phyloP scores from a whole-genome alignment of 1,139 yeast genomes.

The Diutina neorugosa region DNA sequence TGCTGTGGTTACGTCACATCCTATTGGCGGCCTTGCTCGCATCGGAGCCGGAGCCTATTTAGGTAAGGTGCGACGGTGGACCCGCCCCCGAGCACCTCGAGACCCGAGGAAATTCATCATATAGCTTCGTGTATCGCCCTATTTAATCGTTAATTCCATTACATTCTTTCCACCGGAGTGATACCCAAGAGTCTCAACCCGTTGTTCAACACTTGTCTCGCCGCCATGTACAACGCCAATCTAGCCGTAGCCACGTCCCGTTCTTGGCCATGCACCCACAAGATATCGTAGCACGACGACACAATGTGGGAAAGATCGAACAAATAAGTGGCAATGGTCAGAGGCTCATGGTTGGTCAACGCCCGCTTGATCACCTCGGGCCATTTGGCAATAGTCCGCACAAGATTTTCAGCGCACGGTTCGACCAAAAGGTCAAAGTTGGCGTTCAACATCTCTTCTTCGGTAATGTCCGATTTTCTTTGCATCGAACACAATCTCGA shows the following conservation, averaged over 20 bases:
- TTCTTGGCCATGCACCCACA: constrained; percentile 97
- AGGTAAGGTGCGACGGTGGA: neutral
- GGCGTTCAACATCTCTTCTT: constrained; percentile 40
- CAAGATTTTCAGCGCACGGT: constrained; percentile 59
- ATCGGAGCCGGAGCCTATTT: neutral
- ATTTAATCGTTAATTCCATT: constrained; percentile 8
- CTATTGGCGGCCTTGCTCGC: neutral
- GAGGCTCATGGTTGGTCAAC: constrained; percentile 78
- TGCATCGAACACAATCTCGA: constrained; percentile 93
- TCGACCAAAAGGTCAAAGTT: constrained; percentile 64
- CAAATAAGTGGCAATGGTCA: constrained; percentile 87
- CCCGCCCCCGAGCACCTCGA: neutral
- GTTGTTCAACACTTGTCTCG: constrained; percentile 79
- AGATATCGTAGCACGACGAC: constrained; percentile 85
- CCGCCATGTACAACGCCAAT: constrained; percentile 82
- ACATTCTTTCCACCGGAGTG: constrained; percentile 98
- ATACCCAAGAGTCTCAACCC: constrained; percentile 89
- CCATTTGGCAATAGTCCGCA: constrained; percentile 77
- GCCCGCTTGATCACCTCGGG: constrained; percentile 88
- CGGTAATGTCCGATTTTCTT: constrained; percentile 57
- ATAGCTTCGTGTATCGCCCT: neutral
- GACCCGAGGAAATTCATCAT: neutral
- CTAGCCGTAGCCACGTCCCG: constrained; percentile 83
- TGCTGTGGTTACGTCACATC: neutral
- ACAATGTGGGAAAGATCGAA: constrained; percentile 89